phyloP scores from a whole-genome alignment of 208 protist genomes.

The Acanthamoeba rhysodes region DNA sequence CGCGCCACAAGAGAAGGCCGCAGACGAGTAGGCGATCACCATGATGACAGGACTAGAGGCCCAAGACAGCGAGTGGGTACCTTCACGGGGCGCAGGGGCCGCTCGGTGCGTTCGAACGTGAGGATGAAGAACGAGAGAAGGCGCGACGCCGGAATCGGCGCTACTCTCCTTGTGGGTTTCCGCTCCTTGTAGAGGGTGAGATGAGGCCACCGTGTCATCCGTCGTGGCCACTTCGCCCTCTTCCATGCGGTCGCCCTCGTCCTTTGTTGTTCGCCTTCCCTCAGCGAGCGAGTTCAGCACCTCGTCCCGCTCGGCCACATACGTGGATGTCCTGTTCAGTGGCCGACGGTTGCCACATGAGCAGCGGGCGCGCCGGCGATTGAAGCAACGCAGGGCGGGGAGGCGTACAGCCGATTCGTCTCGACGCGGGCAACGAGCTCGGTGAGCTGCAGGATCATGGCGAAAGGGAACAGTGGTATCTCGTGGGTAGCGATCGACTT shows the following conservation, averaged over 20 bases:
- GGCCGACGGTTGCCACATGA: not conserved
- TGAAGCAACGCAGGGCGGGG: not conserved
- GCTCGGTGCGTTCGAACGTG: not conserved
- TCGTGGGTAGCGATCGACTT: not conserved
- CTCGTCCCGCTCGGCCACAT: not conserved
- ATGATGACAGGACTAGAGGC: not conserved
- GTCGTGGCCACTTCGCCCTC: not conserved
- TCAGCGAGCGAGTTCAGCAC: not conserved
- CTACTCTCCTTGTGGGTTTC: not conserved
- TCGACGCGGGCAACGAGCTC: not conserved
- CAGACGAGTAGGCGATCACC: not conserved
- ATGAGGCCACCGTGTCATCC: not conserved
- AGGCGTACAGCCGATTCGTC: not conserved
- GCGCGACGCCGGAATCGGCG: not conserved
- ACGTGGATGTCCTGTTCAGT: no score
- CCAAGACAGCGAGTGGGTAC: not conserved
- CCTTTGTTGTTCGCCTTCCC: not conserved
- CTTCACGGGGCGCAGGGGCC: not conserved
- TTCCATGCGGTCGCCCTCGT: not conserved
- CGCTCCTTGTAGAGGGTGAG: not conserved
- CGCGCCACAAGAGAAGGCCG: not conserved
- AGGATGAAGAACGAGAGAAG: slow-evolving; percentile 6
- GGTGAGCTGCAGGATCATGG: slow-evolving; percentile 22
- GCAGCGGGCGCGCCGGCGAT: not conserved
- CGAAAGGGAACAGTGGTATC: slow-evolving; percentile 57